A percentile compares a stretch with the other conserved stretches of the same genome.
Conservation (phyloP, 805 yeast genomes). For the Metschnikowia anglica region DNA sequence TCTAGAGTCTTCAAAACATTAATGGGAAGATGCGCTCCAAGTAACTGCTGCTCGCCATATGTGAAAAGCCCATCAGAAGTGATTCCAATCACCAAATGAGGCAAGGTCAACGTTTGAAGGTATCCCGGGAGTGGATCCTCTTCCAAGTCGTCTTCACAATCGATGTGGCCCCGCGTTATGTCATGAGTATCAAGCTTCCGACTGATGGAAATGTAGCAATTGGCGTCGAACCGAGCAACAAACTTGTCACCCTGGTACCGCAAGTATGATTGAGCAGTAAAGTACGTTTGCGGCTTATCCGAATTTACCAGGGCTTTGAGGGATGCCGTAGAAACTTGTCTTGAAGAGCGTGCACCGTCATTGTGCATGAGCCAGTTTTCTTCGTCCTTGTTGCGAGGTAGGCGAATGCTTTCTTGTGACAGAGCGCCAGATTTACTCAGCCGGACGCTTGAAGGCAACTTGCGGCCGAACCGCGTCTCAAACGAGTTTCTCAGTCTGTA, state of each 20-base stretch:
- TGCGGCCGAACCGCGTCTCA: constrained; percentile 89
- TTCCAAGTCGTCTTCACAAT: constrained; percentile 34
- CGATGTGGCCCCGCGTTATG: constrained; percentile 71
- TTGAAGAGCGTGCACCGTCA: constrained; percentile 60
- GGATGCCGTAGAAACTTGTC: constrained; percentile 2
- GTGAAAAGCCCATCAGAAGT: constrained; percentile 92
- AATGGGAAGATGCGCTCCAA: constrained; percentile 73
- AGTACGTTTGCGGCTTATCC: constrained; percentile 55
- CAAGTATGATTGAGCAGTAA: constrained; percentile 93
- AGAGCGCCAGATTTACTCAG: constrained; percentile 6
- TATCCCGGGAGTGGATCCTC: constrained; percentile 46
- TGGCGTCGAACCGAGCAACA: constrained; percentile 88
- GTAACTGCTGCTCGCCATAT: constrained; percentile 81
- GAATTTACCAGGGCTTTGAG: constrained; percentile 11
- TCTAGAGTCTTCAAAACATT: constrained; percentile 67
- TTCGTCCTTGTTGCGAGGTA: constrained; percentile 54
- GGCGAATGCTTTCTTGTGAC: constrained; percentile 30
- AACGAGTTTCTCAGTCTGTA: constrained; percentile 91
- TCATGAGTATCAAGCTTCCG: constrained; percentile 95
- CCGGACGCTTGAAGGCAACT: constrained; percentile 29
- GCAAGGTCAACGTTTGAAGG: constrained; percentile 61
- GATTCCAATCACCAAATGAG: constrained; percentile 84
- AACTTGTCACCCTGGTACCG: constrained; percentile 94
- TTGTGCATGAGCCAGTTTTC: constrained; percentile 85
- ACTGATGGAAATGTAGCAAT: constrained; percentile 91